A percentile compares a stretch with the other conserved stretches of the same genome.
Evolutionary conservation across 2,329 filamentous ascomycete species (phyloP).

Genomic region (Ophiocordyceps camponoti-leonardi): DNA sequence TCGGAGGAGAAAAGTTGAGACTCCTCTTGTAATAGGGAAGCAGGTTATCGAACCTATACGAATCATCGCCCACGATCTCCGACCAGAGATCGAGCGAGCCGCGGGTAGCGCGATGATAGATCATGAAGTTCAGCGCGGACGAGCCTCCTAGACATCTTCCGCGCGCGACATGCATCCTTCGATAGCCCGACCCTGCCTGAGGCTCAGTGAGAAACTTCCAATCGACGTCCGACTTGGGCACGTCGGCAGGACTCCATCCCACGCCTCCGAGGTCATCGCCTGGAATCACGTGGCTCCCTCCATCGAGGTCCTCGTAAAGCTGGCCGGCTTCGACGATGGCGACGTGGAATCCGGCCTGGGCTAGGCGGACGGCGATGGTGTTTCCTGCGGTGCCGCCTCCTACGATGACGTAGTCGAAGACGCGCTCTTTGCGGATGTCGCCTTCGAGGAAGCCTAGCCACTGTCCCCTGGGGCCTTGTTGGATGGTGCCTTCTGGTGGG

Average conservation of each 20-base stretch:
- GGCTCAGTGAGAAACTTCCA: neutral
- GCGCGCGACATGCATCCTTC: slow-evolving; percentile 16
- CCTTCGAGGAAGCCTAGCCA: neutral
- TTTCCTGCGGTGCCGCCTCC: slow-evolving; percentile 22
- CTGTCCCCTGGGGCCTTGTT: neutral
- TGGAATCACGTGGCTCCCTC: slow-evolving; percentile 9
- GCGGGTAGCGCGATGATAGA: slow-evolving; percentile 14
- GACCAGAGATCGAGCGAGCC: slow-evolving; percentile 14
- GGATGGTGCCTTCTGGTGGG: neutral
- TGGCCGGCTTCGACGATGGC: slow-evolving; percentile 21
- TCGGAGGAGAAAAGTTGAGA: slow-evolving; percentile 10
- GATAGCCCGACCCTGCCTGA: slow-evolving; percentile 5
- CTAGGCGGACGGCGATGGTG: slow-evolving; percentile 15
- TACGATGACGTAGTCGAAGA: slow-evolving; percentile 13
- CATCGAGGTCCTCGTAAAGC: slow-evolving; percentile 15
- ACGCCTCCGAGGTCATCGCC: slow-evolving; percentile 6
- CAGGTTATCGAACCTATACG: slow-evolving; percentile 9
- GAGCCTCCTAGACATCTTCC: slow-evolving; percentile 21
- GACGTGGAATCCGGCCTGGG: slow-evolving; percentile 13
- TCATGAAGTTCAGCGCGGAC: slow-evolving; percentile 18
- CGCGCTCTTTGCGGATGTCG: neutral
- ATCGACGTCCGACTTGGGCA: neutral
- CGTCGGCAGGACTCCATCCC: neutral
- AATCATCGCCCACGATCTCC: slow-evolving; percentile 11
- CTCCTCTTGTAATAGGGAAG: slow-evolving; percentile 11